Evolutionary conservation across 176 grass and related monocot species (phyloP).

Genomic region (Rhynchospora pubera): DNA sequence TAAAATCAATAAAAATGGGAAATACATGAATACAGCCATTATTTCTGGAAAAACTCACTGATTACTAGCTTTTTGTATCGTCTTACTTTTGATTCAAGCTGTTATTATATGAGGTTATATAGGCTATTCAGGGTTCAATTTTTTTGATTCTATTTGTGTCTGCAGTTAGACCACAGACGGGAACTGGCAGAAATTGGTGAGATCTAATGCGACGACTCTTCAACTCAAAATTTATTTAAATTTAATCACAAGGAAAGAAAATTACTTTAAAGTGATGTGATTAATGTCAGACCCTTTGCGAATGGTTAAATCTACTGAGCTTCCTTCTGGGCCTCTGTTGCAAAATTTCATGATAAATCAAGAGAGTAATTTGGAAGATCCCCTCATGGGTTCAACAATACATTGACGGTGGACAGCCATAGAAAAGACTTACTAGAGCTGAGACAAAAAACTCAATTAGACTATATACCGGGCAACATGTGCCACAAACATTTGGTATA

Average conservation of each 20-base stretch:
- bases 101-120: not conserved
- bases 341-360: constrained; percentile 1
- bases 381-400: not conserved
- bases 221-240: not conserved
- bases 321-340: constrained; percentile 87
- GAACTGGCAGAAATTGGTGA: too few species aligned
- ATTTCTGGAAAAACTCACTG: too few species aligned
- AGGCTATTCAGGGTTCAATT: too few species aligned
- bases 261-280: constrained; percentile 60
- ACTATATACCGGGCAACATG: not conserved
- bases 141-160: too few species aligned
- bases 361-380: not conserved
- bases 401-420: not conserved
- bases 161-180: too few species aligned
- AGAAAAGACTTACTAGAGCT: not conserved
- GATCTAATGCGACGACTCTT: constrained; percentile 4
- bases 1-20: not conserved
- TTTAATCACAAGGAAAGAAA: constrained; percentile 2
- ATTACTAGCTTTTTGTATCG: too few species aligned
- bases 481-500: not conserved
- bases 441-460: not conserved
- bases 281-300: constrained; percentile 55
- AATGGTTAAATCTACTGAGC: constrained; percentile 64
- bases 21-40: not conserved
- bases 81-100: not conserved